phyloP scores from a whole-genome alignment of 2,329 filamentous ascomycete genomes.

The Stachybotrys chartarum region DNA sequence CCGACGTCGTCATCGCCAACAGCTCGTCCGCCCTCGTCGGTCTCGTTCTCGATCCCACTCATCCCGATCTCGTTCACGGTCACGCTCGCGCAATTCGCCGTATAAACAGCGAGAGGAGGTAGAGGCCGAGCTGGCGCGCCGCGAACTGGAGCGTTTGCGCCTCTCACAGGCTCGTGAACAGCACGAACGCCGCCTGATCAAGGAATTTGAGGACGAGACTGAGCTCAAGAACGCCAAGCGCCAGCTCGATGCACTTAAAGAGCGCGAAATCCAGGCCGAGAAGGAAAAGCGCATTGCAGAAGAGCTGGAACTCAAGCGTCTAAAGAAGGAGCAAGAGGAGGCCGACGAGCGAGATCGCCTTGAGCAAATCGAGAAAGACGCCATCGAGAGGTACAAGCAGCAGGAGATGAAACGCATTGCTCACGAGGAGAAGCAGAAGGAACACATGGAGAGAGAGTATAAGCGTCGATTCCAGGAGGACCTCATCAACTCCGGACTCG shows the following conservation, averaged over 20 bases:
- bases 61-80: slow-evolving; percentile 20
- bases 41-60: slow-evolving; percentile 16
- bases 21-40: slow-evolving; percentile 18
- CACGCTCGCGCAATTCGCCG: slow-evolving; percentile 27
- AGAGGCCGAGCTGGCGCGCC: slow-evolving; percentile 30
- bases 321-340: slow-evolving; percentile 35
- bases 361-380: slow-evolving; percentile 39
- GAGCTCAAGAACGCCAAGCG: slow-evolving; percentile 42
- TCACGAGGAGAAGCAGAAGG: slow-evolving; percentile 39
- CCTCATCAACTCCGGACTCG: slow-evolving; percentile 49
- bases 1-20: slow-evolving; percentile 18
- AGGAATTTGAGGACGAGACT: slow-evolving; percentile 35
- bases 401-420: slow-evolving; percentile 38
- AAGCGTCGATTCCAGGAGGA: slow-evolving; percentile 49
- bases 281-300: slow-evolving; percentile 44
- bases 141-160: slow-evolving; percentile 37
- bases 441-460: slow-evolving; percentile 45
- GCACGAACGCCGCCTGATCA: slow-evolving; percentile 25
- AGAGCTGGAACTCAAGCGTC: slow-evolving; percentile 37
- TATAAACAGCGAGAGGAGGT: slow-evolving; percentile 36
- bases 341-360: slow-evolving; percentile 35
- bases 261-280: slow-evolving; percentile 37
- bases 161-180: slow-evolving; percentile 32
- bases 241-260: slow-evolving; percentile 40
- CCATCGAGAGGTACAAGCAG: slow-evolving; percentile 43